Base-by-base conservation (phyloP, 2,329 filamentous ascomycete species). In the Colletotrichum cuscutae region DNA sequence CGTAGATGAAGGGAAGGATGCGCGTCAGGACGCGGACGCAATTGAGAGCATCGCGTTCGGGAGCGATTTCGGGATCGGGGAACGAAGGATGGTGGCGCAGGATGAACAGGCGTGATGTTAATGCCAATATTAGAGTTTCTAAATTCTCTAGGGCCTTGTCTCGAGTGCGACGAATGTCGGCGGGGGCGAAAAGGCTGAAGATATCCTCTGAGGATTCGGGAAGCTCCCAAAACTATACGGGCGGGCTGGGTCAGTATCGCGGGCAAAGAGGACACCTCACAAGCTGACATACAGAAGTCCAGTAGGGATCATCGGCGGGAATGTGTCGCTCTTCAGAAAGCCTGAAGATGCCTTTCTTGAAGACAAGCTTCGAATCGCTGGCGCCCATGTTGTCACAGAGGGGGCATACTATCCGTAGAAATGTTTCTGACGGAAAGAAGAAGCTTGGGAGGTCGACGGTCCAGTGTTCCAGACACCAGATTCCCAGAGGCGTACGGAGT, bases 291-390 rank as follows among this genome's bases (percentile, higher is more conserved):
- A 97, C 95, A 81, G 94, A 94, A 76, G 93, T 92, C 97, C 97
- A 99, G 86, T 98, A 98, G 22, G 91, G 88, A 85, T 98, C 95
- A 83, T 97, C 93, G 69, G 95, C 91, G 73, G 95, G 89, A 80
- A 98, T 98, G 81, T 94, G 89, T 76, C 92, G 91, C 82, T 97
- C 93, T 82, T 98, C 95, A n/a, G 95, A 97, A 72, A 99, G 91
- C 81, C 94, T 92, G 87, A 98, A 98, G 86, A 98, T 97, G 84
- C 95, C 96, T 85, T 97, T 94, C 86, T 98, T 98, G 89, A 99
- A 98, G 81, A 96, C 95, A 81, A 98, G 92, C 89, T 98, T 98
- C 79, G 96, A 98, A 86, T 98, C 96, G 85, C 96, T 98, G 81
- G 96, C 96, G 84, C 97, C 97, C 97, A 99, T 99, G 69, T 76